Conservation (phyloP, 2,329 filamentous ascomycete genomes). For the Nemania diffusa region DNA sequence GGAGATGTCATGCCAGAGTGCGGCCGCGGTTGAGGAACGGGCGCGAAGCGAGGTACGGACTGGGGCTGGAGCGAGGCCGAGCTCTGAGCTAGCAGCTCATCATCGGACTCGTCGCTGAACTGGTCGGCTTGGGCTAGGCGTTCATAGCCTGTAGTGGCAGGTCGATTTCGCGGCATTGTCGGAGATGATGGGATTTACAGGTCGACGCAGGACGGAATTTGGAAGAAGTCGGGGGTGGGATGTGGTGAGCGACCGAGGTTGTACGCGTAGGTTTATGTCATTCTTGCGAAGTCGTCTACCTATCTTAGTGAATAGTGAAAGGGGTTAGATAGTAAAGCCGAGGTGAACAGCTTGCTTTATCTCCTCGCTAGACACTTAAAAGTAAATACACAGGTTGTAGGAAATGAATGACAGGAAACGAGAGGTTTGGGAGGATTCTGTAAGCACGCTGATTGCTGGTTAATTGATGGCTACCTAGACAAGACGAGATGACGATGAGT, state of each 20-base stretch:
- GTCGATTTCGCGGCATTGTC: slow-evolving; percentile 73
- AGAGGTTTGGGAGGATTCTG: neutral
- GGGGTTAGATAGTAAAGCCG: slow-evolving; percentile 9
- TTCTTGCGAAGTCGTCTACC: slow-evolving; percentile 27
- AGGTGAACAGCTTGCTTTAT: slow-evolving; percentile 19
- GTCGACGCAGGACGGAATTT: neutral
- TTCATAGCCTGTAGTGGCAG: slow-evolving; percentile 84
- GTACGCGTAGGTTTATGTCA: slow-evolving; percentile 35
- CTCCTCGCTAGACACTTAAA: slow-evolving; percentile 22
- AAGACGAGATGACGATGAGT: slow-evolving; percentile 5
- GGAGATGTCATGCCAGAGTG: slow-evolving; percentile 70
- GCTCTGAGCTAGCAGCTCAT: slow-evolving; percentile 67
- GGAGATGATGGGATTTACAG: neutral
- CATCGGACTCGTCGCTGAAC: slow-evolving; percentile 76
- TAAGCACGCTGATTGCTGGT: neutral
- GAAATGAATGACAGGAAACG: slow-evolving; percentile 25
- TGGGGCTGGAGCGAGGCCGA: slow-evolving; percentile 65
- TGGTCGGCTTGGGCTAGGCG: slow-evolving; percentile 85
- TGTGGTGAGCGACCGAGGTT: slow-evolving; percentile 1
- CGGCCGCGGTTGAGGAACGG: slow-evolving; percentile 69
- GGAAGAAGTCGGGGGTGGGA: slow-evolving; percentile 15
- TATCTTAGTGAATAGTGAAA: slow-evolving; percentile 13
- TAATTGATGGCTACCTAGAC: neutral
- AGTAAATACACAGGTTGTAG: neutral
- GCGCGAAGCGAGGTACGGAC: slow-evolving; percentile 70